These are phyloP conservation scores for Rubia yunnanensis DNA, from an alignment of 257 asterid species.

Conservation along the genomic window DNA sequence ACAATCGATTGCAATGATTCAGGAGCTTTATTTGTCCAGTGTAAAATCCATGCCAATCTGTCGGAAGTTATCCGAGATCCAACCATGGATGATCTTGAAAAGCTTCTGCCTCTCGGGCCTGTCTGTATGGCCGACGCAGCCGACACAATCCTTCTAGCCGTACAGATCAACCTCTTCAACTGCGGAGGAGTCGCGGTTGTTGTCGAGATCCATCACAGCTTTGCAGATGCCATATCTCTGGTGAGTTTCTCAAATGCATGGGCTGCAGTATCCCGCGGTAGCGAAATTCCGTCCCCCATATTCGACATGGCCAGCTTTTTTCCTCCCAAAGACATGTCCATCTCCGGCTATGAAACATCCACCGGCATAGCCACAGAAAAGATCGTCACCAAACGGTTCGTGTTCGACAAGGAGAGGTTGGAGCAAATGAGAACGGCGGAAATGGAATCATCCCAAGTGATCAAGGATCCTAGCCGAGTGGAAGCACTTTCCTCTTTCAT, in stretches of 20 bases:
- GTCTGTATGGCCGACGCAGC: background rate
- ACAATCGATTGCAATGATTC: conserved; percentile 30
- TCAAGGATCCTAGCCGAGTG: conserved; percentile 35
- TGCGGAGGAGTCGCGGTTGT: conserved; percentile 32
- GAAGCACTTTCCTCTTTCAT: conserved; percentile 38
- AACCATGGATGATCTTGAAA: background rate
- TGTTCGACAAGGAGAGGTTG: conserved; percentile 28
- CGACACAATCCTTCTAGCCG: conserved; percentile 13
- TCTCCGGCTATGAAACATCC: conserved; percentile 1
- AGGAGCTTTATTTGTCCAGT: conserved; percentile 27
- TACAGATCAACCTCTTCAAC: conserved; percentile 26
- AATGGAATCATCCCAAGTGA: background rate
- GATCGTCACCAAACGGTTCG: conserved; percentile 17
- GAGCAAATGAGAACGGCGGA: conserved; percentile 7
- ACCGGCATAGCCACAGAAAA: conserved; percentile 11
- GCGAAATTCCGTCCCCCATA: background rate
- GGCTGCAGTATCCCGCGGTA: conserved; percentile 19
- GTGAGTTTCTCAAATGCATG: conserved; percentile 30
- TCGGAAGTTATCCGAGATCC: conserved; percentile 5
- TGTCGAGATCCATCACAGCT: conserved; percentile 23
- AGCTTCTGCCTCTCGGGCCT: background rate
- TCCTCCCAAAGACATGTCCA: conserved; percentile 22
- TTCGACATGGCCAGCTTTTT: conserved; percentile 17
- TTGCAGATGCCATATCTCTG: conserved; percentile 29
- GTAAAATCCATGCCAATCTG: conserved; percentile 17